These are phyloP conservation scores for Fusarium fracticaudum DNA, from an alignment of 2,329 filamentous ascomycete species.

Conservation along the genomic window DNA sequence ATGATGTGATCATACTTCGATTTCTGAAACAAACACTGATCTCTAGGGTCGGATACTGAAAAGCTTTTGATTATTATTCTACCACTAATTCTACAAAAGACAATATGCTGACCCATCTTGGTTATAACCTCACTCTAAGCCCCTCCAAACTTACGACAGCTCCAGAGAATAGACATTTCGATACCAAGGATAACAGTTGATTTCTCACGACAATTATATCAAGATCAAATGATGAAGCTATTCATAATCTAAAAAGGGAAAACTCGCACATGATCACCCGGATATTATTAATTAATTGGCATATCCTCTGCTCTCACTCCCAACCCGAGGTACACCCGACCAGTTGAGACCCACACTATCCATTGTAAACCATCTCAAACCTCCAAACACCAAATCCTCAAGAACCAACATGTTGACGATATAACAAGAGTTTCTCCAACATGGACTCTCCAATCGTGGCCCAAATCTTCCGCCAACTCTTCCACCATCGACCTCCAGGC, in stretches of 20 bases:
- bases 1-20: neutral
- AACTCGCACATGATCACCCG: conserved; percentile 22
- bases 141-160: neutral
- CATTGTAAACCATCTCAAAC: conserved; percentile 17
- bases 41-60: neutral
- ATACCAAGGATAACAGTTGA: neutral
- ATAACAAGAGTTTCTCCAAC: conserved; percentile 14
- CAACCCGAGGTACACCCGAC: conserved; percentile 39
- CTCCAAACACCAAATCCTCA: neutral
- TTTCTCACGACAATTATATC: neutral
- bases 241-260: conserved; percentile 27
- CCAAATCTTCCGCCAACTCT: conserved; percentile 86
- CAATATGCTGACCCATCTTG: neutral
- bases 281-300: neutral
- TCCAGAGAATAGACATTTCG: neutral
- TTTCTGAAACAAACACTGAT: neutral
- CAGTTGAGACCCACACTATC: conserved; percentile 29
- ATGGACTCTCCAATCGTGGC: conserved; percentile 87
- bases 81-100: neutral
- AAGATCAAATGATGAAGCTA: neutral
- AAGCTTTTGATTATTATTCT: neutral
- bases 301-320: neutral
- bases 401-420: conserved; percentile 17
- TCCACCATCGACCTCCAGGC: conserved; percentile 66
- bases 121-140: neutral